Base-by-base conservation (phyloP, 345 rosid genomes). In the Eucalyptus paniculata region DNA sequence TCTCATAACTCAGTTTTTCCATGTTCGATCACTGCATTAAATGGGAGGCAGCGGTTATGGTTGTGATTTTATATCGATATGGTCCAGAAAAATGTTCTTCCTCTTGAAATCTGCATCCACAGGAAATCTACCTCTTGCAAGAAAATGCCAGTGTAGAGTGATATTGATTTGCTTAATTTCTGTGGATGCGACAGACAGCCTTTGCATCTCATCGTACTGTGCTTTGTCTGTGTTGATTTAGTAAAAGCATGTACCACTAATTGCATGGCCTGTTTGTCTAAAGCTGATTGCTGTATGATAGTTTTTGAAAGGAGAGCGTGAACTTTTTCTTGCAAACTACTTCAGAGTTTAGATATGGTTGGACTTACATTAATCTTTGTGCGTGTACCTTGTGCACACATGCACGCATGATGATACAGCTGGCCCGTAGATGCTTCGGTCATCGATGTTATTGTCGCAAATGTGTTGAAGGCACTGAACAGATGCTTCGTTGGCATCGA, bases 361-460 rank as follows among this genome's bases (percentile, higher is more conserved):
- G 24, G 81, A 32, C 42, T 9, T 7, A 5, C 81, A 17, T 69
- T 34, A 18, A 69, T n/a, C 24, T 67, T 69, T 69, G 24, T 17
- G 81, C 44, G 37, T 32, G 81, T 34, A 40, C 19, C 24, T 17
- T 32, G 24, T 69, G 81, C 81, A 69, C 42, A 9, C 24, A 6
- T 34, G 37, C 77, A n/a, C 21, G 37, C 77, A 1, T 65, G 81
- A 1, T 65, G 81, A 34, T 69, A 69, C 44, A 69, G 44, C 24
- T 69, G 0, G 10, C 2, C 40, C 6, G 0, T 0, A 4, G 5
- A 0, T 0, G 23, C 2, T n/a, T 1, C 1, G 9, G 3, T 17
- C 80, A 9, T 17, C 4, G 3, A 17, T 1, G 12, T 0, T 16
- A 3, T 67, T 32, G 42, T 67, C 42, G 12, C 80, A 67, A 32